Evolutionary conservation across 2,329 filamentous ascomycete species (phyloP).

Genomic region (Fonsecaea multimorphosa): DNA sequence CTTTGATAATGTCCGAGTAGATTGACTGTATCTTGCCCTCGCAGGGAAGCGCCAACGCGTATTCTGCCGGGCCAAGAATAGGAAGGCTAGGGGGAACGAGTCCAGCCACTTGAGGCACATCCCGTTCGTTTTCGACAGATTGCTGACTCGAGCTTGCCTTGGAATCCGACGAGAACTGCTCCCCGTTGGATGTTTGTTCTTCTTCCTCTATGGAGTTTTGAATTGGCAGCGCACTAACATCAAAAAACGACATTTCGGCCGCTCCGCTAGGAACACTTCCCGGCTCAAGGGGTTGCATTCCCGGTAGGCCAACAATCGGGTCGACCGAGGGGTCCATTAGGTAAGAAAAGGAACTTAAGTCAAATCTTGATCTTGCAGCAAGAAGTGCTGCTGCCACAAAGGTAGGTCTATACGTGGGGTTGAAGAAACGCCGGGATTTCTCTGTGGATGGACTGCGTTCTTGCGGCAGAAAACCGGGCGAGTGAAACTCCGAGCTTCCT

Average conservation of each 20-base stretch:
- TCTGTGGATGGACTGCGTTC: background rate
- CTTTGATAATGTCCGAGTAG: conserved; percentile 39
- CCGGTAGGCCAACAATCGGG: background rate
- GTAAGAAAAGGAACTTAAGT: background rate
- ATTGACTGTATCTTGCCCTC: conserved; percentile 39
- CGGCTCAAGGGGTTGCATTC: background rate
- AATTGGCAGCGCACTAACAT: conserved; percentile 36
- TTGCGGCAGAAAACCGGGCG: background rate
- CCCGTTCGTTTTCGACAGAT: conserved; percentile 37
- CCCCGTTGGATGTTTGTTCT: conserved; percentile 27
- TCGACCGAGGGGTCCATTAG: conserved; percentile 10
- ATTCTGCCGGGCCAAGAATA: conserved; percentile 37
- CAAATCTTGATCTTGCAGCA: background rate
- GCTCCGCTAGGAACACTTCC: background rate
- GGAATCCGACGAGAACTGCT: conserved; percentile 32
- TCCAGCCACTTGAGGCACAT: conserved; percentile 34
- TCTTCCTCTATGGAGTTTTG: conserved; percentile 40
- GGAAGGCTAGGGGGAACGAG: conserved; percentile 34
- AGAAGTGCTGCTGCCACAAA: background rate
- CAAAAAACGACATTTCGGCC: conserved; percentile 11
- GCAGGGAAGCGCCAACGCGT: conserved; percentile 36
- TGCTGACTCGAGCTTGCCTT: conserved; percentile 40
- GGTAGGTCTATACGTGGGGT: background rate
- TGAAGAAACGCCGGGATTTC: background rate
- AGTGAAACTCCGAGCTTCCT: too few relatives aligned